Base-by-base conservation (phyloP, 2,329 filamentous ascomycete species). In the Arachnomyces sp. region DNA sequence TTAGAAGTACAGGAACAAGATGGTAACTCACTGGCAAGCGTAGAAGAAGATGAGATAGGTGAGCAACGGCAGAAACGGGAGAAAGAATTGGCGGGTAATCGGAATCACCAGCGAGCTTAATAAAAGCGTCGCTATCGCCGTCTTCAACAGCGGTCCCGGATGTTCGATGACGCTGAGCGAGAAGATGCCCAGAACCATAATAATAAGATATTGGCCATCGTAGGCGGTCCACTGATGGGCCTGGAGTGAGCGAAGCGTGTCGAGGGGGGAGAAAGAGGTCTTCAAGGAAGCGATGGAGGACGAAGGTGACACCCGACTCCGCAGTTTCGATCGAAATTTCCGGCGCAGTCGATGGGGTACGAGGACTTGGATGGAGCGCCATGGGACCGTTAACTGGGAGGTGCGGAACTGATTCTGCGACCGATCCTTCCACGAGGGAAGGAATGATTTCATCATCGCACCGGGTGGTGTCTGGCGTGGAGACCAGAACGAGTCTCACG, bases 21-120 rank as follows among this genome's bases (percentile, higher is more conserved):
- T n/a, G n/a, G 21, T 42, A 39, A 77, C 86, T 71, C 79, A 94
- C 87, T 90, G 84, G 72, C 85, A 92, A 48, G 83, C 82, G 63
- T 92, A 95, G 69, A 95, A 95, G 61, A 94, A 86, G 36, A 95
- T 70, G 31, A 95, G 72, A 78, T 89, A 96, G 16, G 80, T 82
- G 62, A 86, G 82, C 48, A 94, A 86, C 5, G 86, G 83, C 44
- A 92, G 72, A 39, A 88, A 88, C 7, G 90, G 89, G 31, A 95
- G 72, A 60, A 95, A 87, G 63, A 95, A 94, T 62, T 96, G 90
- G 48, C 86, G 77, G 3, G 89, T 93, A 37, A 86, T 75, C 5
- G 90, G 90, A 62, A 95, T 76, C 33, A 90, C 70, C 30, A 94
- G 70, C 25, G 88, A 78, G 50, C 79, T 69, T 44, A 83, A 69